Evolutionary conservation across 345 rosid species (phyloP), one percentile per base, ranked within the genome.

Genomic region (Arabis hirsuta): DNA sequence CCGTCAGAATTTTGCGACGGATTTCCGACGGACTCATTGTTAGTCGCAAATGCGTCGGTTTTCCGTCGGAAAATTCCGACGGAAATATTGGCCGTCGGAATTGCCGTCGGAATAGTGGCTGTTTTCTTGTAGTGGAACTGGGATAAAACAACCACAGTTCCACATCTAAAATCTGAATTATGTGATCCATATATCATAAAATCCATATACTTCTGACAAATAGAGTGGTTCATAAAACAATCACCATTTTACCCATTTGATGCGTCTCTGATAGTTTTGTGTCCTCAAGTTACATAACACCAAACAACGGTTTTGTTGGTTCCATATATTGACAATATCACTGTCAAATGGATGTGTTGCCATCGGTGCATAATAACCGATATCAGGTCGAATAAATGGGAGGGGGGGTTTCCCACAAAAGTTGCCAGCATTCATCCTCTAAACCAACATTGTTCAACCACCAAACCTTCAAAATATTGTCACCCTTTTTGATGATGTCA

Each of bases 301-400:
- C 19, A 54, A 27, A 27, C 1, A 12, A 27, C 19, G 57, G 8
- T 13, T 27, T 2, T 27, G 10, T 13, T 19, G 34, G 24, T 22
- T 22, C 24, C 74, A 59, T 12, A 70, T 7, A 29, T 70, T 59
- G 51, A 70, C 11, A 59, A 31, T 27, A 24, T 9, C 13, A 7
- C 5, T 3, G 11, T 48, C 51, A 16, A 70, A 56, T 0, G 42
- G 59, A 60, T 59, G 51, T 59, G 59, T 70, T 10, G 13, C 29
- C 65, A 46, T 1, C 1, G 55, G 64, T 19, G 5, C 22, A 42
- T 9, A 26, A 24, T 1, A 2, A 11, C 55, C 14, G 5, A 10
- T 27, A 27, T 27, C 29, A 27, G 29, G 3, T 4, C 29, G 29
- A 0, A 27, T 9, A 14, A 6, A 1, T 3, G 55, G 24, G 24